Conservation (phyloP, 148 eudicot genomes). For the Mesembryanthemum crystallinum region DNA sequence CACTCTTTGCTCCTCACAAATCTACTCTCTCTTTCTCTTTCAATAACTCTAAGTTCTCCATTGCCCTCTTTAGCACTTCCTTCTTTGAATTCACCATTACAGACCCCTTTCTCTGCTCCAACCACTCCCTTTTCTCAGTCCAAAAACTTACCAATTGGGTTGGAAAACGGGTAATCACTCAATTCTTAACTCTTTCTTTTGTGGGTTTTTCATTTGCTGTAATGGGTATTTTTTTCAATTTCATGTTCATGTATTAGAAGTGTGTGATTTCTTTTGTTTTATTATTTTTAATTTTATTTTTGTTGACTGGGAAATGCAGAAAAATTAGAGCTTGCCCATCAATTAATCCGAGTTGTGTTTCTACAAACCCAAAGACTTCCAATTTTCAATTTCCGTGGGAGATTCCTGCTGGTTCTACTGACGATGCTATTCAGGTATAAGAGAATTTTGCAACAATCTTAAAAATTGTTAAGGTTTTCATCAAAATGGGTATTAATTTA, state of each 20-base stretch:
- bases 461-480: background rate
- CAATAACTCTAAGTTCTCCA: constrained; percentile 56
- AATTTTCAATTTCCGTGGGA: constrained; percentile 80
- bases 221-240: background rate
- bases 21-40: constrained; percentile 55
- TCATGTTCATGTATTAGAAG: background rate
- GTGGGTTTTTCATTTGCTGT: background rate
- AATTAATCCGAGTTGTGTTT: constrained; percentile 78
- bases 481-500: background rate
- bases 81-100: constrained; percentile 44
- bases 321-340: constrained; percentile 89
- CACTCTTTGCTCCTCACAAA: constrained; percentile 30
- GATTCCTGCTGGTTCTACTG: constrained; percentile 48
- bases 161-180: constrained; percentile 76
- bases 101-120: constrained; percentile 33
- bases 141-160: constrained; percentile 73
- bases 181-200: background rate
- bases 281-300: background rate
- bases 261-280: background rate
- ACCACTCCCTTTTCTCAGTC: constrained; percentile 91
- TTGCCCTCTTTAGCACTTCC: constrained; percentile 67
- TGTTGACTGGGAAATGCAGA: constrained; percentile 37
- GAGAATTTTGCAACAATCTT: background rate
- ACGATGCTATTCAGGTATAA: constrained; percentile 67
- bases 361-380: constrained; percentile 77